phyloP scores from a whole-genome alignment of 805 yeast species.

The Metahyphopichia silvanorum region DNA sequence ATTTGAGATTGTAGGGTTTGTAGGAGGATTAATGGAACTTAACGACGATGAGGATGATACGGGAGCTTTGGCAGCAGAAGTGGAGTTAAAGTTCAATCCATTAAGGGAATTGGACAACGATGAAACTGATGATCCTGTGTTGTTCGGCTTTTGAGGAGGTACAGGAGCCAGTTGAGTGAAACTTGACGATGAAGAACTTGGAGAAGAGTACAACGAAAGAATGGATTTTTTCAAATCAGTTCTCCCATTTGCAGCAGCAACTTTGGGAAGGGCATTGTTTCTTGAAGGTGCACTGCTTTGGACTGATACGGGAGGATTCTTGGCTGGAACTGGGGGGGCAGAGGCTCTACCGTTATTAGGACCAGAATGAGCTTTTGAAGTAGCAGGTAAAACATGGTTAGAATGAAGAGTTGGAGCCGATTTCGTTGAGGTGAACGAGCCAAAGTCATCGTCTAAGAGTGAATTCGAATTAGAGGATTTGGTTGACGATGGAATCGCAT shows the following conservation, averaged over 20 bases:
- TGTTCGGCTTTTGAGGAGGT: slow-evolving; percentile 9
- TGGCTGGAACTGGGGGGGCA: slow-evolving; percentile 12
- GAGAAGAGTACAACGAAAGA: slow-evolving; percentile 74
- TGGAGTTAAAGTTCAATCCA: slow-evolving; percentile 16
- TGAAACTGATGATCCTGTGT: slow-evolving; percentile 5
- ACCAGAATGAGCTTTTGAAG: slow-evolving; percentile 4
- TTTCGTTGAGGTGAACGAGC: slow-evolving; percentile 35
- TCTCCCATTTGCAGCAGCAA: slow-evolving; percentile 31
- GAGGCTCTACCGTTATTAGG: slow-evolving; percentile 3
- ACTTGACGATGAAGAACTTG: slow-evolving; percentile 46
- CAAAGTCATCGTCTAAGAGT: slow-evolving; percentile 41
- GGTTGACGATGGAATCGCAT: slow-evolving; percentile 1
- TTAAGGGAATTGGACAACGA: slow-evolving; percentile 20
- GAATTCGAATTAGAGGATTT: slow-evolving; percentile 5
- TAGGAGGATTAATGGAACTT: slow-evolving; percentile 2
- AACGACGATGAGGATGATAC: slow-evolving; percentile 4
- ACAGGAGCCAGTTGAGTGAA: no score
- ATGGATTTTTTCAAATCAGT: slow-evolving; percentile 92
- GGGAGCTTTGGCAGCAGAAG: slow-evolving; percentile 13
- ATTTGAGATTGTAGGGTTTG: slow-evolving; percentile 1
- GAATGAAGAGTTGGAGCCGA: no score
- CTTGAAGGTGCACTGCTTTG: slow-evolving; percentile 3
- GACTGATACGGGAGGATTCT: slow-evolving; percentile 9
- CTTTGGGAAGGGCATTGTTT: slow-evolving; percentile 21
- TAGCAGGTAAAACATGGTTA: no score